These are phyloP conservation scores for Penicillium sp. DNA, from an alignment of 2,329 filamentous ascomycete genomes.

Conservation along the genomic window DNA sequence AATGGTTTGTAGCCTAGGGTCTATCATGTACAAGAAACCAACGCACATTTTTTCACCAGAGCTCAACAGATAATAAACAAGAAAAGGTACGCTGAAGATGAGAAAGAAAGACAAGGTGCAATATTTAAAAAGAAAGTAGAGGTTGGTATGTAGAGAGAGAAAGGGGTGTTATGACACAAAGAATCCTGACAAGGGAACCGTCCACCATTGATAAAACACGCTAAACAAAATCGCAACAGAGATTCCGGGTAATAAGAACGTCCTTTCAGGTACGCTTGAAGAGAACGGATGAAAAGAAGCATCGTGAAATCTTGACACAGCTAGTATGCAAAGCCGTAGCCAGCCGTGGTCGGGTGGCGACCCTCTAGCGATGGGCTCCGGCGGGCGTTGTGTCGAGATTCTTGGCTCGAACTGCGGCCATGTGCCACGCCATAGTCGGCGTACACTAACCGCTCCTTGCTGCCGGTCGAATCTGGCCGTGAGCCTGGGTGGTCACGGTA, in stretches of 20 bases:
- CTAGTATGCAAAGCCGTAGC: conserved; percentile 37
- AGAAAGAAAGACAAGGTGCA: conserved; percentile 2
- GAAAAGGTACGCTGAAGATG: conserved; percentile 7
- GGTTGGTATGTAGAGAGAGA: conserved; percentile 8
- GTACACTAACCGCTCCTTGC: conserved; percentile 36
- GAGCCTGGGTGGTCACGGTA: conserved; percentile 37
- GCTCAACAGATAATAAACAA: conserved; percentile 3
- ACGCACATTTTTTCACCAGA: conserved; percentile 8
- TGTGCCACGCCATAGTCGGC: conserved; percentile 30
- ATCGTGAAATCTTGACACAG: conserved; percentile 11
- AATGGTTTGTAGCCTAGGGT: conserved; percentile 7
- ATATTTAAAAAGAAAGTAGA: conserved; percentile 7
- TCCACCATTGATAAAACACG: conserved; percentile 19
- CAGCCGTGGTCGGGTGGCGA: conserved; percentile 28
- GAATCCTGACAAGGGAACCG: conserved; percentile 6
- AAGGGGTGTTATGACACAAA: conserved; percentile 5
- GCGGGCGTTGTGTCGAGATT: conserved; percentile 25
- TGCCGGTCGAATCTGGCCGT: conserved; percentile 30
- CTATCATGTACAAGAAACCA: conserved; percentile 8
- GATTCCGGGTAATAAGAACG: background rate
- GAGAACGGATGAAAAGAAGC: conserved; percentile 3
- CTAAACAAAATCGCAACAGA: conserved; percentile 20
- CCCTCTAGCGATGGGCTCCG: conserved; percentile 33
- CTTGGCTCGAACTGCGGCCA: conserved; percentile 27
- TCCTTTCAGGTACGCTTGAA: conserved; percentile 1